A percentile compares a stretch with the other conserved stretches of the same genome.
Evolutionary conservation across 2,329 filamentous ascomycete genomes (phyloP).

Genomic region (Colletotrichum navitas): DNA sequence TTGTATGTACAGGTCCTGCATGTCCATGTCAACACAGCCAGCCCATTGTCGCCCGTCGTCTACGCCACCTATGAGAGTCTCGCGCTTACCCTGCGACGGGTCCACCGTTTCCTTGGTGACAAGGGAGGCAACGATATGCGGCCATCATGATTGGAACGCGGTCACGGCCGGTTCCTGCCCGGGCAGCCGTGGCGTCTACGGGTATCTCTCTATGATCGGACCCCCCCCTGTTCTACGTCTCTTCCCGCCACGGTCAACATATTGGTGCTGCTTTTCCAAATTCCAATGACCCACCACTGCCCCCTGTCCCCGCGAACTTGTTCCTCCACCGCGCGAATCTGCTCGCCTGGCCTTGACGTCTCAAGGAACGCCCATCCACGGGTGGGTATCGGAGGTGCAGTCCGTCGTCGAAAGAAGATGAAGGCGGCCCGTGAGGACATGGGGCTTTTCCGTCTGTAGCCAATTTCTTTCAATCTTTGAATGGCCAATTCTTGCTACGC

Average conservation of each 20-base stretch:
- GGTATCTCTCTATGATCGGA: not conserved
- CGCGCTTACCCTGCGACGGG: not conserved
- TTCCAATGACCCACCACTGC: too few relatives aligned
- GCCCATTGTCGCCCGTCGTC: not conserved
- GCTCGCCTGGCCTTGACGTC: constrained; percentile 8
- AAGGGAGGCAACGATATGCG: not conserved
- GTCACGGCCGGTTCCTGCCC: not conserved
- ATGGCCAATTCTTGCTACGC: not conserved
- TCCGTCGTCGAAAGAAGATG: not conserved
- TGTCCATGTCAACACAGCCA: not conserved
- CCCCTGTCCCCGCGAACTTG: not conserved
- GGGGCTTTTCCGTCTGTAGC: not conserved
- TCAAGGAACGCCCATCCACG: not conserved
- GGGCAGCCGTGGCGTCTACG: not conserved
- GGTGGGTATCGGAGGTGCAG: not conserved
- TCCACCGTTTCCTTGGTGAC: not conserved
- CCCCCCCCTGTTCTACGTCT: not conserved
- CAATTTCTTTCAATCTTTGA: not conserved
- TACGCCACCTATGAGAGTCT: not conserved
- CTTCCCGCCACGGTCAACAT: too few relatives aligned
- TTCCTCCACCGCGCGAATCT: constrained; percentile 3
- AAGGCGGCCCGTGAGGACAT: too few relatives aligned
- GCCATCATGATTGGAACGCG: not conserved
- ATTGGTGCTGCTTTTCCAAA: too few relatives aligned
- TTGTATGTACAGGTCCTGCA: not conserved